Conservation (phyloP, 345 rosid species). For the Ceriops decandra region DNA sequence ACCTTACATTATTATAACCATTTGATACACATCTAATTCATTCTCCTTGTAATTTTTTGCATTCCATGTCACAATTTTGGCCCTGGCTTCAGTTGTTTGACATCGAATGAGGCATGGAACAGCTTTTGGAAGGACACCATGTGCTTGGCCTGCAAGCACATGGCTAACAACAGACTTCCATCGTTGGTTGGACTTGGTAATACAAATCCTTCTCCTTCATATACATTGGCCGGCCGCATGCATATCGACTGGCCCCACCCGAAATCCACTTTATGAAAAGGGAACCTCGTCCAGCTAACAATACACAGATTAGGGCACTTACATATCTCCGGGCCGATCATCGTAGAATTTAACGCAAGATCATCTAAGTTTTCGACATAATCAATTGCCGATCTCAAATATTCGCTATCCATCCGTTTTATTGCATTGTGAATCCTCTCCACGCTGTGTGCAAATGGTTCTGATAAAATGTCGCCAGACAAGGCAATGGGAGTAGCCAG, state of each 20-base stretch:
- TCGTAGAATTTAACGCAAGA: too few relatives aligned
- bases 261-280: conserved; percentile 7
- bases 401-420: conserved; percentile 14
- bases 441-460: background rate
- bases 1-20: too few relatives aligned
- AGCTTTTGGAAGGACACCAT: conserved; percentile 6
- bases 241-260: conserved; percentile 15
- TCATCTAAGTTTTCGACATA: background rate
- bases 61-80: background rate
- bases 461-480: conserved; percentile 2
- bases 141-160: conserved; percentile 12
- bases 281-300: conserved; percentile 7
- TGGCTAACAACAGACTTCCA: background rate
- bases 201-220: conserved; percentile 5
- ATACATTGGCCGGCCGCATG: background rate
- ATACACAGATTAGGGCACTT: conserved; percentile 6
- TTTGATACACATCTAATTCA: too few relatives aligned
- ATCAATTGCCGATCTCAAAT: conserved; percentile 21
- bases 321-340: background rate
- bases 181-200: conserved; percentile 5
- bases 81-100: background rate
- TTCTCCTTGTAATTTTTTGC: too few relatives aligned
- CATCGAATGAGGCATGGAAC: background rate
- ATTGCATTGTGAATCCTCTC: conserved; percentile 7
- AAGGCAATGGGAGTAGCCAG: background rate